Conservation (phyloP, 352 stramenopile genomes). For the Thalassiosira exigua region DNA sequence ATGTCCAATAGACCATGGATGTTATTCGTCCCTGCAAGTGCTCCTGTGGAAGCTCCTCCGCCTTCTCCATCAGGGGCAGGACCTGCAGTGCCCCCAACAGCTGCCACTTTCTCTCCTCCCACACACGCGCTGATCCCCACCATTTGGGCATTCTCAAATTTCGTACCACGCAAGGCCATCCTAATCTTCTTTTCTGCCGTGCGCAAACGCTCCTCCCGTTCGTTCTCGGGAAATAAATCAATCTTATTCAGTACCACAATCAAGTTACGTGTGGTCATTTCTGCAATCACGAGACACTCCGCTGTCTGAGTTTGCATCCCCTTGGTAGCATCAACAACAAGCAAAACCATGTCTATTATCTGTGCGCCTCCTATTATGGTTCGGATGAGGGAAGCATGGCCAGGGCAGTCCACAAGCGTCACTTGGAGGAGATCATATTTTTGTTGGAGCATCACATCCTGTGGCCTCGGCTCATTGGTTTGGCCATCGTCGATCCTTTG, state of each 20-base stretch:
- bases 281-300: constrained; percentile 96
- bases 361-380: constrained; percentile 98
- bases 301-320: constrained; percentile 98
- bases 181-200: constrained; percentile 86
- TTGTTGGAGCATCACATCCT: constrained; percentile 37
- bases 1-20: constrained; percentile 86
- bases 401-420: constrained; percentile 92
- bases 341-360: constrained; percentile 98
- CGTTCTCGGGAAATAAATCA: constrained; percentile 89
- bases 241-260: constrained; percentile 98
- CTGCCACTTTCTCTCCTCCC: constrained; percentile 86
- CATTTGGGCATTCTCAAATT: constrained; percentile 88
- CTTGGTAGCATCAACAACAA: constrained; percentile 96
- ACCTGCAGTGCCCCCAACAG: constrained; percentile 43
- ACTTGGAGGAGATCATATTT: constrained; percentile 88
- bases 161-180: constrained; percentile 80
- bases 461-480: constrained; percentile 15
- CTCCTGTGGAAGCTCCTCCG: not conserved
- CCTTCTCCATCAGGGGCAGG: constrained; percentile 14
- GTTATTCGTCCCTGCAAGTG: constrained; percentile 68
- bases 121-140: constrained; percentile 88
- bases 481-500: constrained; percentile 6
- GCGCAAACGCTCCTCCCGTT: constrained; percentile 82
- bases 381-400: constrained; percentile 97
- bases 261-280: constrained; percentile 89